Conservation (phyloP, 2,329 filamentous ascomycete genomes). For the Dactylellina haptotyla region DNA sequence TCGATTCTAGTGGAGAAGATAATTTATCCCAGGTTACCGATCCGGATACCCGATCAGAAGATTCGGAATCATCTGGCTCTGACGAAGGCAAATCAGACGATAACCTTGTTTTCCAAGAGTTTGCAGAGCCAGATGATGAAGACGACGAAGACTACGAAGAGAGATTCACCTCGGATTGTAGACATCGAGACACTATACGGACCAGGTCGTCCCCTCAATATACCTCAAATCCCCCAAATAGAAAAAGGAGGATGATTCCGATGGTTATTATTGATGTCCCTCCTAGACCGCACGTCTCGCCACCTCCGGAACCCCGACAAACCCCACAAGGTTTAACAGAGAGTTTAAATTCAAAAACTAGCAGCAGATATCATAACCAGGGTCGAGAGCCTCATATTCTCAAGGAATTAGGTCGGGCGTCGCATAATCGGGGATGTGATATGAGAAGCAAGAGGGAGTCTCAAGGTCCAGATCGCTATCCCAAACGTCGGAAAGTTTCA, state of each 20-base stretch:
- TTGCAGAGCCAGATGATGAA: conserved; percentile 9
- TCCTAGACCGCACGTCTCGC: neutral
- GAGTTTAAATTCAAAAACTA: neutral
- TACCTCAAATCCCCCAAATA: neutral
- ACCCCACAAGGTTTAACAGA: no score
- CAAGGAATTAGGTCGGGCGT: neutral
- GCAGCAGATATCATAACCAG: neutral
- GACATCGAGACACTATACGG: neutral
- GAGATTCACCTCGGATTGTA: neutral
- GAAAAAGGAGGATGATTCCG: neutral
- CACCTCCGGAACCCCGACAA: neutral
- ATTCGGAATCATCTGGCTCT: neutral
- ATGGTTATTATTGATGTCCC: neutral
- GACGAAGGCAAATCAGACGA: neutral
- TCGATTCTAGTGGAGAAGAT: neutral
- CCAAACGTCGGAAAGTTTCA: neutral
- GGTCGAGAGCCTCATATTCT: neutral
- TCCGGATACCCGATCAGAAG: no score
- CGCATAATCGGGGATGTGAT: neutral
- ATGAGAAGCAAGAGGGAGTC: neutral
- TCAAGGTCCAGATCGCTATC: neutral
- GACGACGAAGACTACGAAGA: conserved; percentile 9
- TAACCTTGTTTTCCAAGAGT: neutral
- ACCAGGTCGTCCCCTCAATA: neutral
- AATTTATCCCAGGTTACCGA: neutral